A percentile compares a stretch with the other conserved stretches of the same genome.
These are phyloP conservation scores for Priceomyces fermenticarens DNA, from an alignment of 805 yeast genomes.

Conservation along the genomic window DNA sequence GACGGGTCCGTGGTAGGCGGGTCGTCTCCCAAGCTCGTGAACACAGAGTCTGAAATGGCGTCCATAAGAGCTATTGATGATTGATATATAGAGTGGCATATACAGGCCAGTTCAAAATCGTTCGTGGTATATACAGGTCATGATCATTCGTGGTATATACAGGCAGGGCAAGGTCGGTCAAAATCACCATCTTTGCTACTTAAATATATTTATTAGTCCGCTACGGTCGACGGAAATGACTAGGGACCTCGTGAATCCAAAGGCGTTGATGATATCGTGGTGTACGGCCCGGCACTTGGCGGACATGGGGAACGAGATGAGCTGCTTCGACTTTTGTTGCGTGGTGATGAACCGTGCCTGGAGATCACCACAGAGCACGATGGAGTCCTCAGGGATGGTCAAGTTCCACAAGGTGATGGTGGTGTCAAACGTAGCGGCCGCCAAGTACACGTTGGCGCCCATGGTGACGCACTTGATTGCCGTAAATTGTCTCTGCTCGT, in stretches of 20 bases:
- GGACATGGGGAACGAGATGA: too few species aligned
- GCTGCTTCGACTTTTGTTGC: slow-evolving; percentile 44
- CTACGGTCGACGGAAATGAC: too few species aligned
- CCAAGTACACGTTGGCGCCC: slow-evolving; percentile 11
- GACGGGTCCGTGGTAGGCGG: slow-evolving; percentile 56
- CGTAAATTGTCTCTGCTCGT: slow-evolving; percentile 15
- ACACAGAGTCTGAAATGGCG: slow-evolving; percentile 61
- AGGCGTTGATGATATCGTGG: too few species aligned
- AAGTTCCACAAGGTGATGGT: slow-evolving; percentile 29
- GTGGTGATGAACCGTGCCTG: slow-evolving; percentile 79
- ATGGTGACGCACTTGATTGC: slow-evolving; percentile 8
- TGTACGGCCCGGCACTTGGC: too few species aligned
- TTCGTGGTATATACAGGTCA: too few species aligned
- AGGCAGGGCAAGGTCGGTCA: too few species aligned
- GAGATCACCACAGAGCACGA: slow-evolving; percentile 52
- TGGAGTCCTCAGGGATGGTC: slow-evolving; percentile 13
- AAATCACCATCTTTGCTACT: too few species aligned
- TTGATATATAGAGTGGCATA: too few species aligned
- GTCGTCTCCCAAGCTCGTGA: slow-evolving; percentile 33
- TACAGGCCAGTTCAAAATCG: too few species aligned
- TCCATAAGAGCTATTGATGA: slow-evolving; percentile 45
- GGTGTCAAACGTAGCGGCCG: slow-evolving; percentile 25
- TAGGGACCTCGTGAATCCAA: too few species aligned
- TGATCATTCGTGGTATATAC: too few species aligned
- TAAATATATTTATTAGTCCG: too few species aligned